These are phyloP conservation scores for Brassica carinata DNA, from an alignment of 345 rosid genomes.

Conservation along the genomic window DNA sequence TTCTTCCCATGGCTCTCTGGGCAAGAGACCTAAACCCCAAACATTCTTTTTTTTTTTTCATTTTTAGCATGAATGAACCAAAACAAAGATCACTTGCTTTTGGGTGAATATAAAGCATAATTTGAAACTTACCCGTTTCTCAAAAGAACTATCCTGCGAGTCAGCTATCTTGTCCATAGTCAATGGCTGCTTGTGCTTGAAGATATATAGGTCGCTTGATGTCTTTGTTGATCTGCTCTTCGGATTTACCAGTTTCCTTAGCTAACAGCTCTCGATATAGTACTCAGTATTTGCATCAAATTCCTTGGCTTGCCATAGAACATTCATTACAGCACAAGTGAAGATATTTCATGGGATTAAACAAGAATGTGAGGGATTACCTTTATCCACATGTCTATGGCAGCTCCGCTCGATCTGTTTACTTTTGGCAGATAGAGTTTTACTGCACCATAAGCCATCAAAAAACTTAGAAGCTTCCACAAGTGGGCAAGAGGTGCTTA, in stretches of 20 bases:
- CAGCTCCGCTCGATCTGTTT: conserved; percentile 74
- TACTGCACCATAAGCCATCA: conserved; percentile 50
- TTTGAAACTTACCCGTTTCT: conserved; percentile 55
- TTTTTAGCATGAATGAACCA: conserved; percentile 30
- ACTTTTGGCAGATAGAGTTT: conserved; percentile 76
- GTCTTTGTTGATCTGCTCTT: conserved; percentile 74
- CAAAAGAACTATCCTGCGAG: conserved; percentile 57
- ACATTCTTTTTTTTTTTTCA: background rate
- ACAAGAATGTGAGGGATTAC: conserved; percentile 33
- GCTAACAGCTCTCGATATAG: conserved; percentile 67
- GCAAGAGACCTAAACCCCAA: conserved; percentile 56
- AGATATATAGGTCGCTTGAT: conserved; percentile 70
- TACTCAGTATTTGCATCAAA: conserved; percentile 67
- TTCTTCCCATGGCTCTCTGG: conserved; percentile 61
- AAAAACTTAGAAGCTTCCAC: conserved; percentile 11
- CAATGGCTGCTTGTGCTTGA: conserved; percentile 73
- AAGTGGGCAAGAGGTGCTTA: background rate
- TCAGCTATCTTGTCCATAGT: conserved; percentile 74
- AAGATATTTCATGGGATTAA: background rate
- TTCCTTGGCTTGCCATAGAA: conserved; percentile 71
- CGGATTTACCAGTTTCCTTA: conserved; percentile 71
- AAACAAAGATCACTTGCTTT: conserved; percentile 14
- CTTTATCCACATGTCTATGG: conserved; percentile 86
- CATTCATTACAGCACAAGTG: conserved; percentile 4
- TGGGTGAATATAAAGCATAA: background rate